These are phyloP conservation scores for Parathielavia hyrcaniae DNA, from an alignment of 495 filamentous ascomycete genomes.

Conservation along the genomic window DNA sequence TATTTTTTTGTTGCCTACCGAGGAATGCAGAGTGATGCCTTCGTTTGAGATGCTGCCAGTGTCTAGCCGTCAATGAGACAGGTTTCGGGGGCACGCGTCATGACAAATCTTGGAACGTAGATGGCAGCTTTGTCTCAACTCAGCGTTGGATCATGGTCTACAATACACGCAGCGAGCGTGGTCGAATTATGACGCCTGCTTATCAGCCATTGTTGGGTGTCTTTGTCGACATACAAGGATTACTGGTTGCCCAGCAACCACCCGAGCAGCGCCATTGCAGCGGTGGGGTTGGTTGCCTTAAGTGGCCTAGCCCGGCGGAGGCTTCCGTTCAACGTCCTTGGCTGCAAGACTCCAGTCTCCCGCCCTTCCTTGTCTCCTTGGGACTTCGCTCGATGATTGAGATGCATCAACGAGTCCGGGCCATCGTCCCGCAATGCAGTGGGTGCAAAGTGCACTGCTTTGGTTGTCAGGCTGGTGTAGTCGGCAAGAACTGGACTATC, in stretches of 20 bases:
- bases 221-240: not conserved
- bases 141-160: not conserved
- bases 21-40: too few relatives aligned
- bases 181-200: not conserved
- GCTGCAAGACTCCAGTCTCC: too few relatives aligned
- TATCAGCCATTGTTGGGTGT: conserved; percentile 7
- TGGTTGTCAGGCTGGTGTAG: too few relatives aligned
- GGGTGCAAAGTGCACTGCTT: too few relatives aligned
- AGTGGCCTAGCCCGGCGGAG: too few relatives aligned
- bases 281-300: not conserved
- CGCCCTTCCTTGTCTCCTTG: not conserved
- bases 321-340: too few relatives aligned
- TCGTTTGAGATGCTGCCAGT: not conserved
- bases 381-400: too few relatives aligned
- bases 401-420: too few relatives aligned
- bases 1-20: not conserved
- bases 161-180: too few relatives aligned
- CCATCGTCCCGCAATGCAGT: too few relatives aligned
- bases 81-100: too few relatives aligned
- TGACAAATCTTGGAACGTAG: not conserved
- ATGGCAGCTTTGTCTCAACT: not conserved
- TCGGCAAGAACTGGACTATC: too few relatives aligned
- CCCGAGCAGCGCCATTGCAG: not conserved
- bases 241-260: conserved; percentile 15
- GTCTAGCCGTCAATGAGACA: not conserved